phyloP scores from a whole-genome alignment of 345 rosid genomes.

The Melaleuca quinquenervia region DNA sequence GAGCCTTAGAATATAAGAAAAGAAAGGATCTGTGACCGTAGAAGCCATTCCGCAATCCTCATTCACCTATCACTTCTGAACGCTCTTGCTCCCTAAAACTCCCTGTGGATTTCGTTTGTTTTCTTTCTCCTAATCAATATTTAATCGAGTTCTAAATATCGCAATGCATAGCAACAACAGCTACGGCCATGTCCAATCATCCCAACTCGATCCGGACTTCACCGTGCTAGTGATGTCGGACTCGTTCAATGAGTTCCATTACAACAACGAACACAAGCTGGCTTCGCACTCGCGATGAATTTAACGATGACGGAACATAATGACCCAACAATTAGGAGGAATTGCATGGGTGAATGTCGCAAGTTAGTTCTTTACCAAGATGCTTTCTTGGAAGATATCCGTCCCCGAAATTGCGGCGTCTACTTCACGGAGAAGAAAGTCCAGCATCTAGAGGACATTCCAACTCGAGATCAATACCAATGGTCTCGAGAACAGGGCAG shows the following conservation, averaged over 20 bases:
- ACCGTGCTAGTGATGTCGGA: background rate
- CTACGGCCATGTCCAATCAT: background rate
- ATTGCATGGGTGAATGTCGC: background rate
- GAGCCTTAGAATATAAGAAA: too few relatives aligned
- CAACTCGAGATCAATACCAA: background rate
- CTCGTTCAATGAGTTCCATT: too few relatives aligned
- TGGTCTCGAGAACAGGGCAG: background rate
- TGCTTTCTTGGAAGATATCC: background rate
- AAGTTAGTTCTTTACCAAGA: background rate
- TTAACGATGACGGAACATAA: background rate
- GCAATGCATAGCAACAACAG: background rate
- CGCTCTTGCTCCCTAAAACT: background rate
- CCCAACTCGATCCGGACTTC: background rate
- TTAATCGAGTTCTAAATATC: background rate
- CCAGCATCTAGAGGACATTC: background rate
- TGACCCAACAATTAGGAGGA: background rate
- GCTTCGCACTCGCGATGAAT: background rate
- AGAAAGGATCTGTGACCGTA: background rate
- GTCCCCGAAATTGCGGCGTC: background rate
- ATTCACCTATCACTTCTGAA: background rate
- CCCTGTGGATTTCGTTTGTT: background rate
- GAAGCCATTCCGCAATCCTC: background rate
- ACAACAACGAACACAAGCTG: too few relatives aligned
- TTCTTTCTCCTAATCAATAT: accelerated
- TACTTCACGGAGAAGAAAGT: background rate